These are phyloP conservation scores for Parasitella parasitica DNA, from an alignment of 371 early-diverging fungal genomes.

Conservation along the genomic window DNA sequence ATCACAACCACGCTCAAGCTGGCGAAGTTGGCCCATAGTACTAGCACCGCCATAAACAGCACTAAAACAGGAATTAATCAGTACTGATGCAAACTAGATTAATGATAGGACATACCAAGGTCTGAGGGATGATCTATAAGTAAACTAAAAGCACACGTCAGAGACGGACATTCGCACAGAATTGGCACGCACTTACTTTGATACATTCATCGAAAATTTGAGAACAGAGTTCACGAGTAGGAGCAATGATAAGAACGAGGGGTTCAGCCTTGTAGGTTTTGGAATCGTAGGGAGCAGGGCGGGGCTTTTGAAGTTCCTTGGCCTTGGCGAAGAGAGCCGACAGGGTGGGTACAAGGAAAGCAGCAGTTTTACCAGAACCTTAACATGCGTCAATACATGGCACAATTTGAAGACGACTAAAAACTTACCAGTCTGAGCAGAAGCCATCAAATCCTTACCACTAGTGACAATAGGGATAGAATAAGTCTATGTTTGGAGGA, in stretches of 20 bases:
- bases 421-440: constrained; percentile 74
- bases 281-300: constrained; percentile 19
- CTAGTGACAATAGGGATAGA: constrained; percentile 65
- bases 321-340: constrained; percentile 37
- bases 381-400: not conserved
- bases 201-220: constrained; percentile 53
- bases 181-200: constrained; percentile 32
- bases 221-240: constrained; percentile 48
- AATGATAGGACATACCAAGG: constrained; percentile 32
- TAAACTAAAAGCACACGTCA: constrained; percentile 22
- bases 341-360: constrained; percentile 64
- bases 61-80: constrained; percentile 26
- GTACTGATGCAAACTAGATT: not conserved
- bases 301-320: constrained; percentile 23
- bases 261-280: constrained; percentile 37
- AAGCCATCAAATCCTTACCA: constrained; percentile 74
- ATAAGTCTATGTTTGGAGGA: constrained; percentile 45
- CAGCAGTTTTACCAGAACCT: constrained; percentile 73
- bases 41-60: constrained; percentile 95
- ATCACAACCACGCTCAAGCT: constrained; percentile 87
- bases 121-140: constrained; percentile 42
- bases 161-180: too few species aligned
- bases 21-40: constrained; percentile 77
- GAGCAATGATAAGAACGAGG: constrained; percentile 46
- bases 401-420: not conserved